Conservation (phyloP, 441 rosid genomes). For the Eruca vesicaria region DNA sequence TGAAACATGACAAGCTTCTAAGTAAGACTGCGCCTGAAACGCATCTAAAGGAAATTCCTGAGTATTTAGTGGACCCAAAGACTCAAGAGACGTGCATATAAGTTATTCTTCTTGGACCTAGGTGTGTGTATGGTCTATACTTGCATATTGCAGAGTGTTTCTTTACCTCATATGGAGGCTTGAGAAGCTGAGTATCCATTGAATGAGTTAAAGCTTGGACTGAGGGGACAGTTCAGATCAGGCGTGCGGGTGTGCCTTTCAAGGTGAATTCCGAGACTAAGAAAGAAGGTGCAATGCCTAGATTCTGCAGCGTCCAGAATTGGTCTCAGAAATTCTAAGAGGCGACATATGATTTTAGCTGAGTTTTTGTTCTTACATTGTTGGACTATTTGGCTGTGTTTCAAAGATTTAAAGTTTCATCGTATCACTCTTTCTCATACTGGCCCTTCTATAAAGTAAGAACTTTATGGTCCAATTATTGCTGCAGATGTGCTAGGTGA, state of each 20-base stretch:
- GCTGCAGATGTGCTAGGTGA: constrained; percentile 1
- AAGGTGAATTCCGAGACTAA: constrained; percentile 70
- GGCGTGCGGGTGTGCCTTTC: constrained; percentile 71
- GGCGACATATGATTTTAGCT: neutral
- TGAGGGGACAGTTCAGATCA: constrained; percentile 90
- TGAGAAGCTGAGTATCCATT: constrained; percentile 89
- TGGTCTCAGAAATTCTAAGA: constrained; percentile 76
- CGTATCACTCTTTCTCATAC: neutral
- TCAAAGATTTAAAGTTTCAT: constrained; percentile 7
- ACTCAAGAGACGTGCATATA: constrained; percentile 78
- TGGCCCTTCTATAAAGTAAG: neutral
- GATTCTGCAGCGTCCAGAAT: constrained; percentile 84
- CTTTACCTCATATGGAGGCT: constrained; percentile 51
- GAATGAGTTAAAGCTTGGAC: constrained; percentile 63
- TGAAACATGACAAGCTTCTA: constrained; percentile 80
- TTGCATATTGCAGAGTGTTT: too few species aligned
- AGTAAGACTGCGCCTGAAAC: constrained; percentile 72
- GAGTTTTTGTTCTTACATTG: neutral
- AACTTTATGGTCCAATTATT: neutral
- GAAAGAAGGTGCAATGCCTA: constrained; percentile 78
- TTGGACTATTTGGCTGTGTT: constrained; percentile 18
- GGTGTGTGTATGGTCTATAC: too few species aligned
- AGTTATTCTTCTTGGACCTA: too few species aligned
- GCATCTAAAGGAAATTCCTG: constrained; percentile 74
- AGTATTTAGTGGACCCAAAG: constrained; percentile 66